These are phyloP conservation scores for Hypoxylon lienhwacheense DNA, from an alignment of 495 filamentous ascomycete species.

Conservation along the genomic window DNA sequence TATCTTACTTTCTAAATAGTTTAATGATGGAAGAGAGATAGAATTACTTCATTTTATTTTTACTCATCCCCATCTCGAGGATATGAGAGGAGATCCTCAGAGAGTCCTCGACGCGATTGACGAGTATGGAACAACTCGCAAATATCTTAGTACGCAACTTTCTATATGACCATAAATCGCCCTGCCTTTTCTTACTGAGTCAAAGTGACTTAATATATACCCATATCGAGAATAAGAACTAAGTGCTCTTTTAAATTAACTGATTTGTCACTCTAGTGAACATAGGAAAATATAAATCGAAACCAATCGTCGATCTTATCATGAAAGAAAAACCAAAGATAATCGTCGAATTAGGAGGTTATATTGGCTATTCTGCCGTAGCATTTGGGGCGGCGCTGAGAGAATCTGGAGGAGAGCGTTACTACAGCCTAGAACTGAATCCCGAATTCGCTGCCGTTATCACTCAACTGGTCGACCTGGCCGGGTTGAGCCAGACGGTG, in stretches of 20 bases:
- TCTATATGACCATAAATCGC: no score
- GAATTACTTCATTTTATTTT: constrained; percentile 72
- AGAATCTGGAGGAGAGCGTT: constrained; percentile 59
- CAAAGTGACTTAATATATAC: no score
- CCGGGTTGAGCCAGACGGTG: constrained; percentile 67
- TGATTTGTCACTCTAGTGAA: constrained; percentile 52
- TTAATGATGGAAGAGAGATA: constrained; percentile 71
- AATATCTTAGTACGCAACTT: constrained; percentile 57
- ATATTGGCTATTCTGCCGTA: constrained; percentile 78
- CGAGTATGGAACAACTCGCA: constrained; percentile 63
- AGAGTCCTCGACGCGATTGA: constrained; percentile 71
- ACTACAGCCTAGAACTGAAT: constrained; percentile 68
- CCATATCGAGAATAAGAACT: not conserved
- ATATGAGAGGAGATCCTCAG: constrained; percentile 64
- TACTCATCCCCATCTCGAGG: constrained; percentile 52
- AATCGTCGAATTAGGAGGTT: constrained; percentile 81
- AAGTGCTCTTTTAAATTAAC: not conserved
- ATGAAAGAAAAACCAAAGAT: constrained; percentile 61
- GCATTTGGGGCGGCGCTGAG: constrained; percentile 66
- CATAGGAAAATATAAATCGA: constrained; percentile 71
- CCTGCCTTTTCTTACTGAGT: no score
- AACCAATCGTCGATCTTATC: constrained; percentile 66
- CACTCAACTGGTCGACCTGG: constrained; percentile 63
- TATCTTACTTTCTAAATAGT: no score
- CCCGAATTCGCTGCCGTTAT: constrained; percentile 68